These are phyloP conservation scores for Furcasterigmium furcatum DNA, from an alignment of 2,329 filamentous ascomycete genomes.

Conservation along the genomic window DNA sequence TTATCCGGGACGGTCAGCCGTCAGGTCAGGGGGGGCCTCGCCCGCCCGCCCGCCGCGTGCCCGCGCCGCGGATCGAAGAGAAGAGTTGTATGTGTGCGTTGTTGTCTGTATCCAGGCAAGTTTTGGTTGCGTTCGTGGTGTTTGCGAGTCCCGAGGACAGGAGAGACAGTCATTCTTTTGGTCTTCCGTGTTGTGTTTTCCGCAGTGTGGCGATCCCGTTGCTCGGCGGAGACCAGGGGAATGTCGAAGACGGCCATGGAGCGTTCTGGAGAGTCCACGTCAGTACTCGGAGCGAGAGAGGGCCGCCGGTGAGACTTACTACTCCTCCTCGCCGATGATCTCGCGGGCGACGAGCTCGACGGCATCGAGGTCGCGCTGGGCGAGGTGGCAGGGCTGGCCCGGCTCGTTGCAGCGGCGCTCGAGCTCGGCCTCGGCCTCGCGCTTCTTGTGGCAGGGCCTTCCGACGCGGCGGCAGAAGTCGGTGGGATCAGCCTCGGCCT, in stretches of 20 bases:
- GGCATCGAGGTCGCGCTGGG: constrained; percentile 31
- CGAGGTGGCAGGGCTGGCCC: constrained; percentile 28
- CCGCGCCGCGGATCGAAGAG: neutral
- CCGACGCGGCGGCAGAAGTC: neutral
- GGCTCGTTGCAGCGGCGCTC: constrained; percentile 25
- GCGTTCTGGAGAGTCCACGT: no score
- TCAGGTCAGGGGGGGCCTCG: neutral
- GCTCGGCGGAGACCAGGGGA: no score
- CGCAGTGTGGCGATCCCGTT: neutral
- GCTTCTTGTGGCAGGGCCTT: no score
- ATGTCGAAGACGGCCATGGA: no score
- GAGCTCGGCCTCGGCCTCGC: constrained; percentile 21
- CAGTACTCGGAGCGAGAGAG: neutral
- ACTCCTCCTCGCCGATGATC: neutral
- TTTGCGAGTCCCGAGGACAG: neutral
- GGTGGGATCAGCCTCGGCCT: constrained; percentile 21
- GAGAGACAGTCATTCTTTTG: neutral
- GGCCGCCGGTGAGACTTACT: neutral
- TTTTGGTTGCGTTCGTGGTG: neutral
- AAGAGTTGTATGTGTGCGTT: no score
- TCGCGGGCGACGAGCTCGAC: constrained; percentile 1
- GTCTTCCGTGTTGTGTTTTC: neutral
- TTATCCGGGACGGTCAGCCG: neutral
- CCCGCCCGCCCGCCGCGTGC: neutral
- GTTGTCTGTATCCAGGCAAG: neutral